phyloP scores from a whole-genome alignment of 192 early-diverging fungal genomes.

The Coemansia sp. region DNA sequence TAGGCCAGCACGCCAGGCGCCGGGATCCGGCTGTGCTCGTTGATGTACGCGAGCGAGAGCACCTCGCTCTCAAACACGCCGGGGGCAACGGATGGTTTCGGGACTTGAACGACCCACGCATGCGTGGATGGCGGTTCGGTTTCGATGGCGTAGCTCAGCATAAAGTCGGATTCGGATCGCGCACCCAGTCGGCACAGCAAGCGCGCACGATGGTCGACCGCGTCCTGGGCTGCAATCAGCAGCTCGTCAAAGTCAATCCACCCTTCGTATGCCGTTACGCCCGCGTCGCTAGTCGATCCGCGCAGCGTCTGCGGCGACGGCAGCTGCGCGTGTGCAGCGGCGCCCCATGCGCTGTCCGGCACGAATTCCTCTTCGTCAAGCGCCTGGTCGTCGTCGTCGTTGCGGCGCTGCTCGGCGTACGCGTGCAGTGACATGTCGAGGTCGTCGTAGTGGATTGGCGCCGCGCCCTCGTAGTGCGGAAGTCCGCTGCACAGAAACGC shows the following conservation, averaged over 20 bases:
- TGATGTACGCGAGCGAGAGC: constrained; percentile 22
- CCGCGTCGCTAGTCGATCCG: constrained; percentile 5
- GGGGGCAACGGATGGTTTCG: constrained; percentile 22
- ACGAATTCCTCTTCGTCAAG: constrained; percentile 18
- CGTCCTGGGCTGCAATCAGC: neutral
- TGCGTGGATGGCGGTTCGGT: neutral
- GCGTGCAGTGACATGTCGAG: constrained; percentile 13
- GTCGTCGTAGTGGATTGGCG: constrained; percentile 26
- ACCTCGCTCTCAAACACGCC: constrained; percentile 42
- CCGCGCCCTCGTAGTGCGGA: constrained; percentile 43
- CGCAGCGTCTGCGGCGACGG: constrained; percentile 23
- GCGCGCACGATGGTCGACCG: neutral
- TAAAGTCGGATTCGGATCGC: constrained; percentile 36
- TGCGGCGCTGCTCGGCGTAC: neutral
- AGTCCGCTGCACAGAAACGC: constrained; percentile 44
- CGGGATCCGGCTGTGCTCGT: constrained; percentile 12
- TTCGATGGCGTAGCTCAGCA: constrained; percentile 27
- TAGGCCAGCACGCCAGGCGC: constrained; percentile 16
- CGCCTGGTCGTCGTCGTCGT: neutral
- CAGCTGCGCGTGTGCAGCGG: neutral
- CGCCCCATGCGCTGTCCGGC: constrained; percentile 12
- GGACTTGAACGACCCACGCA: constrained; percentile 23
- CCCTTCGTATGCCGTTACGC: constrained; percentile 16
- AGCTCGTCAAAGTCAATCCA: constrained; percentile 43
- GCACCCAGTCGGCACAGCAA: neutral